Percentiles rank a stretch among this genome's conserved stretches.
phyloP scores from a whole-genome alignment of 2,329 filamentous ascomycete genomes.

The Ascochyta clinopodiicola region DNA sequence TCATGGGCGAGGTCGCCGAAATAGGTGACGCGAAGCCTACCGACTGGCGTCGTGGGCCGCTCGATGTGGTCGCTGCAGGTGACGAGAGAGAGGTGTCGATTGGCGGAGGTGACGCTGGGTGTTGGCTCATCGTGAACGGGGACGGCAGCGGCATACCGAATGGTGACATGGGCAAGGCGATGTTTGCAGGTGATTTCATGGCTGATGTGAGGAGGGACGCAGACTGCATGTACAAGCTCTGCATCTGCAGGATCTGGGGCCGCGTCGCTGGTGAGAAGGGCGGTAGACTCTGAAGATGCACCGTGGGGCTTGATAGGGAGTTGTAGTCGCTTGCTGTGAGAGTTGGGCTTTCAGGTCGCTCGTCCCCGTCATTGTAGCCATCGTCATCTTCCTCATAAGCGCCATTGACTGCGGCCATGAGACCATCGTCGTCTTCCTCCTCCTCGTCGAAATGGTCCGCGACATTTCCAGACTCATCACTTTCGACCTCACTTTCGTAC shows the following conservation, averaged over 20 bases:
- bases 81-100: slow-evolving; percentile 38
- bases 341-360: slow-evolving; percentile 40
- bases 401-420: slow-evolving; percentile 40
- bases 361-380: slow-evolving; percentile 21
- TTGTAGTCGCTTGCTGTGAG: slow-evolving; percentile 42
- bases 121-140: slow-evolving; percentile 29
- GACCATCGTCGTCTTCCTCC: slow-evolving; percentile 29
- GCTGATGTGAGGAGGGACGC: slow-evolving; percentile 11
- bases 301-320: slow-evolving; percentile 33
- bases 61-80: slow-evolving; percentile 26
- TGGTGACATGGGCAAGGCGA: slow-evolving; percentile 31
- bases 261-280: slow-evolving; percentile 20
- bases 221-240: slow-evolving; percentile 25
- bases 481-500: slow-evolving; percentile 32
- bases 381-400: slow-evolving; percentile 30
- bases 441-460: slow-evolving; percentile 26
- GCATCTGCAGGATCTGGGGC: slow-evolving; percentile 29
- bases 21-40: slow-evolving; percentile 43
- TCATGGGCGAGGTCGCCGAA: slow-evolving; percentile 42
- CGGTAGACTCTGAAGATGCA: slow-evolving; percentile 14
- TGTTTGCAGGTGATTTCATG: slow-evolving; percentile 29
- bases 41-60: slow-evolving; percentile 35
- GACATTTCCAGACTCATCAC: slow-evolving; percentile 32
- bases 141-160: slow-evolving; percentile 35
- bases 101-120: slow-evolving; percentile 27